phyloP scores from a whole-genome alignment of 768 basidiomycete genomes.

The Phylloporus sp. region DNA sequence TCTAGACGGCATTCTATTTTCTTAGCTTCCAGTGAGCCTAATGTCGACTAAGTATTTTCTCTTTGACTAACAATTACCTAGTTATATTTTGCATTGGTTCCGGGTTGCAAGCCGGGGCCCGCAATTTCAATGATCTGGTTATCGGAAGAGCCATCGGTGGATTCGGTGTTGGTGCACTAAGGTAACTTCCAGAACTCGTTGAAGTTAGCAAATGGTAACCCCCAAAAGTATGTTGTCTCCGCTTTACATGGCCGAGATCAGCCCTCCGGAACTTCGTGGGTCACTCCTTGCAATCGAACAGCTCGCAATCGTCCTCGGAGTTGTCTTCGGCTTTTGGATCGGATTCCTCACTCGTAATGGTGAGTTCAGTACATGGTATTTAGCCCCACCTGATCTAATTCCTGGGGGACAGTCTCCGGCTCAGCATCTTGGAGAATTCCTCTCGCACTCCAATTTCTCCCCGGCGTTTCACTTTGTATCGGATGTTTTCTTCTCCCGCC shows the following conservation, averaged over 20 bases:
- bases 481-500: slow-evolving; percentile 52
- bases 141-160: slow-evolving; percentile 75
- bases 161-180: slow-evolving; percentile 73
- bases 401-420: slow-evolving; percentile 42
- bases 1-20: slow-evolving; percentile 68
- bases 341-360: slow-evolving; percentile 69
- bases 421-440: slow-evolving; percentile 77
- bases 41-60: not conserved
- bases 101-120: slow-evolving; percentile 60
- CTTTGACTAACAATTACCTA: not conserved
- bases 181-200: slow-evolving; percentile 36
- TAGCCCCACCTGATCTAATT: not conserved
- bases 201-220: slow-evolving; percentile 2
- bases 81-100: slow-evolving; percentile 74
- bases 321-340: slow-evolving; percentile 80
- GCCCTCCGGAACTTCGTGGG: slow-evolving; percentile 74
- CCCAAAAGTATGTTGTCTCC: slow-evolving; percentile 66
- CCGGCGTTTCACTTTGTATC: slow-evolving; percentile 60
- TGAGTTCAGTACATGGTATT: slow-evolving; percentile 29
- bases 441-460: slow-evolving; percentile 65
- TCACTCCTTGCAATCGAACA: slow-evolving; percentile 80
- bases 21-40: slow-evolving; percentile 55
- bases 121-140: slow-evolving; percentile 52
- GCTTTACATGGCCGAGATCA: slow-evolving; percentile 82
- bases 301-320: slow-evolving; percentile 75